Percentiles rank a stretch among this genome's conserved stretches.
Evolutionary conservation across 176 grass and related monocot genomes (phyloP).

Genomic region (Rhipidocladum racemiflorum): DNA sequence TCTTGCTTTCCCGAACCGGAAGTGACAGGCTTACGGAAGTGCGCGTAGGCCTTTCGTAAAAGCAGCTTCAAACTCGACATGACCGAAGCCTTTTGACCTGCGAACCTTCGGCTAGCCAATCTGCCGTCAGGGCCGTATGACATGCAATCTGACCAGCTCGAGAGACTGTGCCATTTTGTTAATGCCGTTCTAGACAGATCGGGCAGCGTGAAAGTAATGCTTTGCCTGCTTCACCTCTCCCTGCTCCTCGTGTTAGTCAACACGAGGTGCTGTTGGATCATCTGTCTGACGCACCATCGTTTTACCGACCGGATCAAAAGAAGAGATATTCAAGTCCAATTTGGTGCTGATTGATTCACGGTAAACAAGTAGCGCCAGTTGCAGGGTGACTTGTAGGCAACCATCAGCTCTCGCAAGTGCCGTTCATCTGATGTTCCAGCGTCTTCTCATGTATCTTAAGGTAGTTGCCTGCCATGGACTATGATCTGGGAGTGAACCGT

Average conservation of each 20-base stretch:
- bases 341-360: not conserved
- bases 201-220: conserved; percentile 24
- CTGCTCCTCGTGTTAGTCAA: not conserved
- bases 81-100: not conserved
- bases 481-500: not conserved
- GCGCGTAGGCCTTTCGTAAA: not conserved
- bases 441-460: not conserved
- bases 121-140: not conserved
- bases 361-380: not conserved
- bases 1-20: not conserved
- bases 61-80: not conserved
- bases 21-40: not conserved
- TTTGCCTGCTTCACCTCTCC: not conserved
- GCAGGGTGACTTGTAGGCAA: not conserved
- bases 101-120: not conserved
- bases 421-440: not conserved
- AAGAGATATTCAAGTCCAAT: not conserved
- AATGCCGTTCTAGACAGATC: not conserved
- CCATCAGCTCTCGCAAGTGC: not conserved
- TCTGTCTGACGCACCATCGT: not conserved
- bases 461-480: not conserved
- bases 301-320: not conserved
- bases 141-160: not conserved
- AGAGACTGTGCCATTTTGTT: not conserved
- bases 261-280: not conserved